These are phyloP conservation scores for Saccharum spontaneum DNA, from an alignment of 176 grass and related monocot species.

Conservation along the genomic window DNA sequence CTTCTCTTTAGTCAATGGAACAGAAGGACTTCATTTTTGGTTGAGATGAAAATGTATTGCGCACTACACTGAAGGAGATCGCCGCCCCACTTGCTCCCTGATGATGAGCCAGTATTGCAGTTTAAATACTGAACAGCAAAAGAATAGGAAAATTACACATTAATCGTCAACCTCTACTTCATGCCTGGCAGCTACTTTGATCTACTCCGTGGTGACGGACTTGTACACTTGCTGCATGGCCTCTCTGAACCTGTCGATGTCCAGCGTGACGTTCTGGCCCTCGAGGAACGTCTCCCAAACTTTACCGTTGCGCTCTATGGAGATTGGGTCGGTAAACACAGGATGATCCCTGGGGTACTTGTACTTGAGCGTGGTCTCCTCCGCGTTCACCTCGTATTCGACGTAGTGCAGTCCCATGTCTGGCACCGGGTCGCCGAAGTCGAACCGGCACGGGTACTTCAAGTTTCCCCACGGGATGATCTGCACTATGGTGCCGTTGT, in stretches of 20 bases:
- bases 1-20: too few relatives aligned
- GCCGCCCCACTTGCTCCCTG: not conserved
- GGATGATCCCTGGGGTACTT: constrained; percentile 51
- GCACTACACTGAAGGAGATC: not conserved
- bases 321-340: constrained; percentile 53
- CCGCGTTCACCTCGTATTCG: constrained; percentile 60
- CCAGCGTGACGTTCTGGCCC: constrained; percentile 65
- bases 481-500: constrained; percentile 56
- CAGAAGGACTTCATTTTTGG: too few relatives aligned
- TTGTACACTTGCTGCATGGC: constrained; percentile 43
- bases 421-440: constrained; percentile 47
- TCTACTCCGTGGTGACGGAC: constrained; percentile 35
- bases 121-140: not conserved
- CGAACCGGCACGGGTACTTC: constrained; percentile 37
- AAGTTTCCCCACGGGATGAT: constrained; percentile 68
- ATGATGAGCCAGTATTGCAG: not conserved
- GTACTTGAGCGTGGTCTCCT: constrained; percentile 69
- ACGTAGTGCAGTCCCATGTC: constrained; percentile 68
- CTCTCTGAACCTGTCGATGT: constrained; percentile 49
- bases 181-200: not conserved
- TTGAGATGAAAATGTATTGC: too few relatives aligned
- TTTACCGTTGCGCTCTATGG: constrained; percentile 38
- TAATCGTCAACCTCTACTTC: not conserved
- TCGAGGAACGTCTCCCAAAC: constrained; percentile 46
- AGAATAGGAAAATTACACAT: not conserved